These are phyloP conservation scores for Ustilaginoidea virens DNA, from an alignment of 2,329 filamentous ascomycete species.

Conservation along the genomic window DNA sequence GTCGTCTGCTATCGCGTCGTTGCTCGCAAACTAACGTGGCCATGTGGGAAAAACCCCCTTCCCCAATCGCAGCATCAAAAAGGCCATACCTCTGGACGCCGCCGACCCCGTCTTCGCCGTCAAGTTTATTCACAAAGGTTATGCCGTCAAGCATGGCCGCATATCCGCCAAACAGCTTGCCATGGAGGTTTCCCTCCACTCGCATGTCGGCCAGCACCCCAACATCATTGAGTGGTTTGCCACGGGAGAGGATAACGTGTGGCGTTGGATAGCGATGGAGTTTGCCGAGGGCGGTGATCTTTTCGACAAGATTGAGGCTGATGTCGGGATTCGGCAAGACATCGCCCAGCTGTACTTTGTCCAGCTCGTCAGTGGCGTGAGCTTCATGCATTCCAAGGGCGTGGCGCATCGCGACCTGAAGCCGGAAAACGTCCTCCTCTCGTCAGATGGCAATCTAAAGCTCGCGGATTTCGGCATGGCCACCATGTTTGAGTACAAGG, in stretches of 20 bases:
- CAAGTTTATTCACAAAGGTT: conserved; percentile 97
- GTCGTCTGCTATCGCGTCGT: too few species aligned
- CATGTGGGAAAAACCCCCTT: too few species aligned
- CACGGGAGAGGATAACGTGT: conserved; percentile 68
- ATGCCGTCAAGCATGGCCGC: conserved; percentile 77
- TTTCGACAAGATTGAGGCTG: conserved; percentile 98
- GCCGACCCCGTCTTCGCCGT: conserved; percentile 77
- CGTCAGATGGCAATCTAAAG: conserved; percentile 72
- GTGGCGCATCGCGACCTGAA: conserved; percentile 86
- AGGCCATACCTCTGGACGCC: conserved; percentile 61
- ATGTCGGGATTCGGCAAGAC: conserved; percentile 85
- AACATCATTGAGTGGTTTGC: conserved; percentile 92
- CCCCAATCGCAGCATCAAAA: conserved; percentile 92
- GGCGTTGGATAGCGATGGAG: conserved; percentile 99
- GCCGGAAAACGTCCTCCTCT: conserved; percentile 89
- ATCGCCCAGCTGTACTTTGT: conserved; percentile 94
- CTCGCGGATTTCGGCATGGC: conserved; percentile 95
- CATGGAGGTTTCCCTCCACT: conserved; percentile 84
- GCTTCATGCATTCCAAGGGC: conserved; percentile 91
- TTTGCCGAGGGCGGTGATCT: conserved; percentile 88
- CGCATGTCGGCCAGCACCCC: conserved; percentile 72
- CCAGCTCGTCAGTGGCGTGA: conserved; percentile 78
- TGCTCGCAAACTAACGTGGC: conserved; percentile 5
- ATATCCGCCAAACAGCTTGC: conserved; percentile 79
- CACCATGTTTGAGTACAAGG: conserved; percentile 82